Base-by-base conservation (phyloP, 108 stramenopile genomes). In the Nitzschia palea region DNA sequence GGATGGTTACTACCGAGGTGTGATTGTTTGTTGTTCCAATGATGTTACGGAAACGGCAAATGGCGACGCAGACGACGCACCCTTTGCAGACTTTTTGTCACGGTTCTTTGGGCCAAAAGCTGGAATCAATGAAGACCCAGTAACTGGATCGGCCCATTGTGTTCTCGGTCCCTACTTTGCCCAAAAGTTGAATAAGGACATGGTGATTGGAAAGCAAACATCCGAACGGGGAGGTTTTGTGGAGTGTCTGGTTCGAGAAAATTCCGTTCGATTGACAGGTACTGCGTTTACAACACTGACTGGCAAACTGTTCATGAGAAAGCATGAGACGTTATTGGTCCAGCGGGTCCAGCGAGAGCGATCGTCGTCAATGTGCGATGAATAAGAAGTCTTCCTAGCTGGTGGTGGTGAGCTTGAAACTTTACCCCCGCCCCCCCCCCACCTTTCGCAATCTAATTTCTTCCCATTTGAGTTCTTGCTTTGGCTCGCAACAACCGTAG, bases 121-220 rank as follows among this genome's bases (percentile, higher is more conserved):
- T 23, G 98, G 98, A 12, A 95, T 99, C 26, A 80, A 92, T 55
- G 99, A 99, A 80, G 99, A 99, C 70, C 97, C 98, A 1, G 98
- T 98, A 3, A 95, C 94, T 5, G 99, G 99, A 5, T 90, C 83
- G 42, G 96, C 98, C 0, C 98, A 98, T 65, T 98, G 97, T 73
- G 74, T 79, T 26, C 72, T 98, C 17, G 96, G 79, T 3, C 98
- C 97, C 0, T 95, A 98, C 58, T 99, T 94, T 83, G 78, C 73
- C 6, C 59, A 62, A n/a, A 85, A 91, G 53, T 73, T 91, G 12
- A 85, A 80, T 32, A 93, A 92, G 67, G 65, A 71, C n/a, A 65
- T 62, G 22, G 61, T 98, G 25, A 29, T 80, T 54, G 98, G 93
- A 14, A 80, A 73, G 51, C 96, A 97, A 86, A 85, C 83, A 65